Evolutionary conservation across 768 basidiomycete genomes (phyloP), one percentile per base, ranked within the genome.

Genomic region (Sarcodon sp.): DNA sequence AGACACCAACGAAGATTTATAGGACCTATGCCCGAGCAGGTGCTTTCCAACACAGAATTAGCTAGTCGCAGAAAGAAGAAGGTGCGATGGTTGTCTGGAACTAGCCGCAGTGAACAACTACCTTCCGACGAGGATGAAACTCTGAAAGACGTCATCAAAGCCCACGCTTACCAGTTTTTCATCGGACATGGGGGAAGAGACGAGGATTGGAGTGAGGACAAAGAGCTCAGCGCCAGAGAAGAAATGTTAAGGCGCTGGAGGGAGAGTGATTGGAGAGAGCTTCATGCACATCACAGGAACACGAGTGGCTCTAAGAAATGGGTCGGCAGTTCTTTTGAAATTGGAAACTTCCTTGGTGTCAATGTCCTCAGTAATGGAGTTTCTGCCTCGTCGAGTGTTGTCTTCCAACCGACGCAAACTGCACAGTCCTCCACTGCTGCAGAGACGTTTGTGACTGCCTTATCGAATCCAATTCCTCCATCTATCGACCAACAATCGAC

Each of bases 271-370:
- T 88, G 85, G 82, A 76, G 73, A 1, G 53, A 57, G 54, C 61
- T 47, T 58, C 64, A 59, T n/a, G 47, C 60, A 48, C 43, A 53
- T 35, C 47, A 69, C 47, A 65, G 64, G 15, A 60, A 61, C 45
- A 54, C 58, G 21, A 67, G 63, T 45, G 52, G 37, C 1, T 33
- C 46, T 12, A 55, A 61, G 21, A 67, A 64, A 16, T 88, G 84
- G 83, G 71, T 84, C 31, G 85, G 87, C 27, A 70, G 69, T 18
- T 85, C 79, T 50, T 90, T 90, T 52, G 83, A 87, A 56, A 69
- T 90, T 35, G 87, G 87, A 3, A 71, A 71, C n/a, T 71, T 90
- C 51, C 66, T 88, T 35, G 87, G 85, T 9, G 71, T 87, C 45
- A 73, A 78, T 51, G 64, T 83, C 33, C 64, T 81, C 44, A 65